Evolutionary conservation across 345 rosid genomes (phyloP), one percentile per base, ranked within the genome.

Genomic region (Eucalyptus cloeziana): DNA sequence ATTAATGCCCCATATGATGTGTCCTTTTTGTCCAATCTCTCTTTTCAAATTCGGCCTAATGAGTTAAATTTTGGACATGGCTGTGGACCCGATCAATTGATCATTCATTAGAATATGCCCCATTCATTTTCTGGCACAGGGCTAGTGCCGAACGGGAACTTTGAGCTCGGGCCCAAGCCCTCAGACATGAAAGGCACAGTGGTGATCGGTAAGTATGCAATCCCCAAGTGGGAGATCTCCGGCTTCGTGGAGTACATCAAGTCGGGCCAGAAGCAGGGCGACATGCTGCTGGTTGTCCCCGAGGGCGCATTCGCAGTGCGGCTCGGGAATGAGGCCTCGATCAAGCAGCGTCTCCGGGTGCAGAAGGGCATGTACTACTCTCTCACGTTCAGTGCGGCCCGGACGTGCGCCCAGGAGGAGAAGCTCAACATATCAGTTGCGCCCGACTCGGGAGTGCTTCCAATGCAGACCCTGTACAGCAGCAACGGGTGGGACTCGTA

Each of bases 221-320:
- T 92, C 64, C 94, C 94, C 2, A 69, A 90, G 81, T 92, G 94
- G 94, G 93, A 92, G 86, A 89, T 90, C 44, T 71, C 93, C 4
- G 94, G 94, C 21, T 90, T 86, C 62, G 92, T 92, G 17, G 92
- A 91, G 89, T 91, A 91, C 91, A 91, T 91, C 43, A 91, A 89
- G 80, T 89, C 91, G 17, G 93, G 94, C 25, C 92, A 91, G 85
- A 76, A 88, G 86, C 94, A 91, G 87, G 93, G 93, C 3, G 94
- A 90, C 88, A 91, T 93, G 94, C 27, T 90, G 52, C 89, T 91
- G 6, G 89, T 91, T 4, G 93, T 91, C 30, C 85, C 85, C 9
- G 85, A 40, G 30, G 85, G 85, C 27, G 47, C 85, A 13, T 76
- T 40, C 1, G 85, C 85, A 0, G 85, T 76, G 85, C 85, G 85